Evolutionary conservation across 768 basidiomycete genomes (phyloP).

Genomic region (Asterophora lycoperdoides): DNA sequence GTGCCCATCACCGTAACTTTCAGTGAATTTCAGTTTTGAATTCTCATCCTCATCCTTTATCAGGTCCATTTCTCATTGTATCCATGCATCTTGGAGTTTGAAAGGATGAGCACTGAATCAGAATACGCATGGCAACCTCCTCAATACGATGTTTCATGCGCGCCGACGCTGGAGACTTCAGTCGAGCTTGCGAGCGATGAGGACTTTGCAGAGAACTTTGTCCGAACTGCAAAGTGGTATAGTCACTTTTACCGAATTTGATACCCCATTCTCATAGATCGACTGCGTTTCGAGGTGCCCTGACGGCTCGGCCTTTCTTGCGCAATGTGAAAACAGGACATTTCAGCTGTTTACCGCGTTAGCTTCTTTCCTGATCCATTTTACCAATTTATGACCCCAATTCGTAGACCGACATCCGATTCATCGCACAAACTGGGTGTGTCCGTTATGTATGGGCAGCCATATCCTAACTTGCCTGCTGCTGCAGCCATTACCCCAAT

Average conservation of each 20-base stretch:
- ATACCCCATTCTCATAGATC: background rate
- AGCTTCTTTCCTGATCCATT: slow-evolving; percentile 15
- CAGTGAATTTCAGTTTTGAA: no score
- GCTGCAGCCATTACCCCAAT: background rate
- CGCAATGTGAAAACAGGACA: slow-evolving; percentile 66
- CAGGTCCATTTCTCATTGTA: no score
- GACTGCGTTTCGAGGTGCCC: slow-evolving; percentile 49
- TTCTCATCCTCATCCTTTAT: no score
- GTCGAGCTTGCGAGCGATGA: slow-evolving; percentile 20
- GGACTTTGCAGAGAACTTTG: slow-evolving; percentile 41
- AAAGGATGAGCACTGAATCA: background rate
- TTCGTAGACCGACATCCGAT: background rate
- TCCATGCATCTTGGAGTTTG: background rate
- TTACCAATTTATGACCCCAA: background rate
- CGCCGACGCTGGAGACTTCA: slow-evolving; percentile 12
- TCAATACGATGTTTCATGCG: slow-evolving; percentile 20
- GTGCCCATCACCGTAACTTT: no score
- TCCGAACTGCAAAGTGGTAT: slow-evolving; percentile 54
- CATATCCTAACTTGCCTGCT: background rate
- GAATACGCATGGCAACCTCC: slow-evolving; percentile 16
- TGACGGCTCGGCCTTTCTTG: slow-evolving; percentile 66
- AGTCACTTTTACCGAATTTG: background rate
- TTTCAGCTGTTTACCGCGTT: slow-evolving; percentile 55
- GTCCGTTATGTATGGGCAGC: no score
- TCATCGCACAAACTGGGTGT: no score